These are phyloP conservation scores for Yamadazyma paraphyllophila DNA, from an alignment of 805 yeast genomes.

Conservation along the genomic window DNA sequence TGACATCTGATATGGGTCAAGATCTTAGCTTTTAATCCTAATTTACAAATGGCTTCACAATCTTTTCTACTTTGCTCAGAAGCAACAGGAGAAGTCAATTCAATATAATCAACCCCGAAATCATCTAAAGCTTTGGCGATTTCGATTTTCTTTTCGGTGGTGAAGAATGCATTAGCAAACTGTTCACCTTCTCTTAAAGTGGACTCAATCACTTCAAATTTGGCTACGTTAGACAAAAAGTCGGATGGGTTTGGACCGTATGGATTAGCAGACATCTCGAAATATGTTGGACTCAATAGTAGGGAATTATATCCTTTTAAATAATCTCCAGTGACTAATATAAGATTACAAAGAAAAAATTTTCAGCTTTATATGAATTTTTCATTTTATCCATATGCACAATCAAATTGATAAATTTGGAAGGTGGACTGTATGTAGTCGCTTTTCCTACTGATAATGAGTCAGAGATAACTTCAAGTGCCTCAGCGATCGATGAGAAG, in stretches of 20 bases:
- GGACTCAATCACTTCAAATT: conserved; percentile 89
- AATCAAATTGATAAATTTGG: not conserved
- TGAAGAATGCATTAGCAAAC: conserved; percentile 94
- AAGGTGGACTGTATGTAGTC: not conserved
- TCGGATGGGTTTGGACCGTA: conserved; percentile 96
- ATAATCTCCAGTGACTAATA: conserved; percentile 6
- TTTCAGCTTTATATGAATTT: conserved; percentile 6
- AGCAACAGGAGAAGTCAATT: conserved; percentile 96
- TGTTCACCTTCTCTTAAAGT: conserved; percentile 98
- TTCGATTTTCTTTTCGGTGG: conserved; percentile 92
- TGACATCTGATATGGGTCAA: conserved; percentile 97
- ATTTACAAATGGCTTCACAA: conserved; percentile 97
- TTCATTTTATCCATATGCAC: conserved; percentile 6
- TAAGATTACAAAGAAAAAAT: conserved; percentile 1
- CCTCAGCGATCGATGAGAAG: not conserved
- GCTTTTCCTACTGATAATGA: conserved; percentile 6
- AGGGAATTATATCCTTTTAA: not conserved
- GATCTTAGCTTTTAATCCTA: conserved; percentile 93
- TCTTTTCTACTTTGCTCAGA: conserved; percentile 89
- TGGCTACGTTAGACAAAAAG: conserved; percentile 82
- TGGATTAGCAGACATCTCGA: conserved; percentile 52
- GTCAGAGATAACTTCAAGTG: conserved; percentile 9
- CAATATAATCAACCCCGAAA: conserved; percentile 97
- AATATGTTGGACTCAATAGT: not conserved
- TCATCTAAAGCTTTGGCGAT: conserved; percentile 96